A percentile compares a stretch with the other conserved stretches of the same genome.
Conservation (phyloP, 352 stramenopile species). For the Phytophthora chlamydospora region DNA sequence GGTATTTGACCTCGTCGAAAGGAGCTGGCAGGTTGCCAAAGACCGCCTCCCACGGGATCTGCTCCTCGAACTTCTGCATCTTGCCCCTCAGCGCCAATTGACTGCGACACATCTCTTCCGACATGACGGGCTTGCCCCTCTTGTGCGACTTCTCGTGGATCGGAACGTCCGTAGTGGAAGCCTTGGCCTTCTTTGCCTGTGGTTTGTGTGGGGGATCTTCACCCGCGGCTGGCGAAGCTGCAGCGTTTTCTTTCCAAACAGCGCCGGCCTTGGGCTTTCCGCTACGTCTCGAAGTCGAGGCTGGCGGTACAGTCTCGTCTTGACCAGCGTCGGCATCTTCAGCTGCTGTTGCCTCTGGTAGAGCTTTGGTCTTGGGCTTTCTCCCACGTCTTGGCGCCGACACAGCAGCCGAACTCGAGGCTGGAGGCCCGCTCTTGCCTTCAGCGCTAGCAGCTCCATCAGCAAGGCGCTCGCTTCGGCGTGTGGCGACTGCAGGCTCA, state of each 20-base stretch:
- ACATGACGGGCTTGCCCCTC: slow-evolving; percentile 26
- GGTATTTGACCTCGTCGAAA: slow-evolving; percentile 39
- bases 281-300: not conserved
- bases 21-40: slow-evolving; percentile 42
- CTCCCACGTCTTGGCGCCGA: not conserved
- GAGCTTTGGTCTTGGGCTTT: not conserved
- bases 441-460: not conserved
- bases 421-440: not conserved
- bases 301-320: too few species aligned
- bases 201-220: not conserved
- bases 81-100: slow-evolving; percentile 24
- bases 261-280: not conserved
- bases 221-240: not conserved
- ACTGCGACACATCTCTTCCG: slow-evolving; percentile 17
- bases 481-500: not conserved
- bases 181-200: not conserved
- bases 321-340: too few species aligned
- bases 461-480: not conserved
- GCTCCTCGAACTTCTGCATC: slow-evolving; percentile 32
- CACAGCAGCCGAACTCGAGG: not conserved
- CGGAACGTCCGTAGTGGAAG: not conserved
- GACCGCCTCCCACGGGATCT: slow-evolving; percentile 42
- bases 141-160: slow-evolving; percentile 11
- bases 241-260: not conserved
- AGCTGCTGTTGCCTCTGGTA: not conserved